Conservation (phyloP, 2,329 filamentous ascomycete genomes). For the Fusarium zealandicum region DNA sequence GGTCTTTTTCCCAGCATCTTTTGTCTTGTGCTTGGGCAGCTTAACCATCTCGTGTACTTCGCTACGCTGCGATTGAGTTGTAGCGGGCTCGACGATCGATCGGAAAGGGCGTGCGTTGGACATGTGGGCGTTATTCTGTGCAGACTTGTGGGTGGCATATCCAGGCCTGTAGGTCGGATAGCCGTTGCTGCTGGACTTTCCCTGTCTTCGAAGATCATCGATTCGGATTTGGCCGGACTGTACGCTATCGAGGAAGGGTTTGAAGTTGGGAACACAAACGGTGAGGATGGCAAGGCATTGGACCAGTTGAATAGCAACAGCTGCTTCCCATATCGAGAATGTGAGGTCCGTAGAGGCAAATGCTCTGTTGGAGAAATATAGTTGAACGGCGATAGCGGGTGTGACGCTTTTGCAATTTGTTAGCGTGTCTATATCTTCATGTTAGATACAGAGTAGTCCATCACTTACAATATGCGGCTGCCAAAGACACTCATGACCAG, state of each 20-base stretch:
- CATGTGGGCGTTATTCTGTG: conserved; percentile 18
- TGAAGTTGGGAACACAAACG: conserved; percentile 34
- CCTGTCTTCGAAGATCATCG: conserved; percentile 35
- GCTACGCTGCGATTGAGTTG: conserved; percentile 8
- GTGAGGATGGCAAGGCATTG: conserved; percentile 32
- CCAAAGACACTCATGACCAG: conserved; percentile 44
- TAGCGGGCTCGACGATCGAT: conserved; percentile 11
- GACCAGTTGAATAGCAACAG: conserved; percentile 27
- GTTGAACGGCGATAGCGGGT: conserved; percentile 40
- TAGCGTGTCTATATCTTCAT: background rate
- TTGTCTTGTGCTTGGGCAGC: conserved; percentile 1
- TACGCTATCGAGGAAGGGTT: conserved; percentile 34
- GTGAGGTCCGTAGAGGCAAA: conserved; percentile 33
- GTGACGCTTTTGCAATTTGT: conserved; percentile 34
- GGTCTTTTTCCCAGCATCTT: conserved; percentile 5
- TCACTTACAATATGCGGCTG: conserved; percentile 42
- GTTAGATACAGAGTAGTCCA: too few species aligned
- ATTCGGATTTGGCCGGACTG: conserved; percentile 33
- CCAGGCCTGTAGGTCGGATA: conserved; percentile 24
- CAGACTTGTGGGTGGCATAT: conserved; percentile 14
- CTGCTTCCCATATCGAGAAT: conserved; percentile 31
- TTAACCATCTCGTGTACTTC: conserved; percentile 31
- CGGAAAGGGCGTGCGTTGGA: background rate
- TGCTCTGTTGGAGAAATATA: conserved; percentile 37
- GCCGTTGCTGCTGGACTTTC: conserved; percentile 37